Percentiles rank a stretch among this genome's conserved stretches.
phyloP scores from a whole-genome alignment of 2,329 filamentous ascomycete genomes.

The Clonostachys rhizophaga region DNA sequence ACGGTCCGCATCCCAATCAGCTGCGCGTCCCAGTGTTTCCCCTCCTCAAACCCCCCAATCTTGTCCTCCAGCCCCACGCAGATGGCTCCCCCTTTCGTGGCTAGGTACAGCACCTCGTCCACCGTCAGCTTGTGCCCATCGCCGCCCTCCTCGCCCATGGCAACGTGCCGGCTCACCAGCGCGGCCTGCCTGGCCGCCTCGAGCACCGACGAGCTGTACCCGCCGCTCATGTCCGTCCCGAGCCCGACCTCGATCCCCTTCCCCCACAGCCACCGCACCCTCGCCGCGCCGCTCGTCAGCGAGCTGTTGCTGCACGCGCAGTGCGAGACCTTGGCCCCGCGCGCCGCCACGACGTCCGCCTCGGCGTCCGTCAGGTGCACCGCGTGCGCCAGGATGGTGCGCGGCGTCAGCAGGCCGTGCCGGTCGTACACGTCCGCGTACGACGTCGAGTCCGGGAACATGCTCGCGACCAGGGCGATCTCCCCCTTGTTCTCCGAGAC shows the following conservation, averaged over 20 bases:
- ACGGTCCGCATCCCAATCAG: conserved; percentile 61
- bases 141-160: conserved; percentile 45
- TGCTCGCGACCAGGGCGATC: conserved; percentile 60
- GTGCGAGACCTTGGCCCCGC: conserved; percentile 69
- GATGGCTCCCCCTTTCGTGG: conserved; percentile 79
- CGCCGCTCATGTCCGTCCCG: conserved; percentile 87
- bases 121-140: conserved; percentile 64
- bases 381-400: conserved; percentile 82
- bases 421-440: conserved; percentile 81
- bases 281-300: conserved; percentile 73
- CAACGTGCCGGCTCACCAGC: conserved; percentile 70
- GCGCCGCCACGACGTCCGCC: conserved; percentile 53
- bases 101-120: conserved; percentile 82
- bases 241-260: conserved; percentile 75
- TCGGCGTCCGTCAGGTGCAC: conserved; percentile 71
- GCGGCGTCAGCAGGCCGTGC: conserved; percentile 61
- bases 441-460: conserved; percentile 60
- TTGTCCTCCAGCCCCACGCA: conserved; percentile 69
- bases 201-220: conserved; percentile 76
- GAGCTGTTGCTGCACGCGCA: conserved; percentile 85
- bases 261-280: conserved; percentile 69
- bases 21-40: conserved; percentile 90
- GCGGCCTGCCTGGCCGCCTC: conserved; percentile 79
- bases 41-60: conserved; percentile 78
- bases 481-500: conserved; percentile 80